Conservation (phyloP, 371 early-diverging fungal genomes). For the Dichotomocladium elegans region DNA sequence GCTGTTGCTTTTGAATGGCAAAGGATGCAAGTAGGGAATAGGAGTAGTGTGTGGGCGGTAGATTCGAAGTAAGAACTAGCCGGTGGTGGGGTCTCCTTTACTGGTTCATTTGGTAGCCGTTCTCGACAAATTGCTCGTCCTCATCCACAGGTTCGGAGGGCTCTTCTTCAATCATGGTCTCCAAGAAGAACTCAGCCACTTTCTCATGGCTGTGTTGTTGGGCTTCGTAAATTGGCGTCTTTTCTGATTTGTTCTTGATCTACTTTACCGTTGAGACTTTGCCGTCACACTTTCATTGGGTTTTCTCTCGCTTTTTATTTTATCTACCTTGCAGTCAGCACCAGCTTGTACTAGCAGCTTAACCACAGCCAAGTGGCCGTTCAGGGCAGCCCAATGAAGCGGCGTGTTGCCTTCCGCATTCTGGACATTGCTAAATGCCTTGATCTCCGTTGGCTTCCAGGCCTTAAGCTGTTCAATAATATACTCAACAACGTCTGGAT, state of each 20-base stretch:
- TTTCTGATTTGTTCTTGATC: constrained; percentile 60
- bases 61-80: too few species aligned
- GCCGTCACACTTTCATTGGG: background rate
- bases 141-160: constrained; percentile 48
- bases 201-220: constrained; percentile 62
- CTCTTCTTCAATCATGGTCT: constrained; percentile 54
- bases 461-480: constrained; percentile 40
- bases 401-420: constrained; percentile 78
- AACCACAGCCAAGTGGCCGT: constrained; percentile 71
- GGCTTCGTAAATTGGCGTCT: constrained; percentile 65
- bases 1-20: too few species aligned
- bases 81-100: background rate
- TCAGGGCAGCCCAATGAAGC: constrained; percentile 87
- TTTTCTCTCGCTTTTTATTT: constrained; percentile 1
- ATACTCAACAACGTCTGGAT: constrained; percentile 50
- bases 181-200: constrained; percentile 60
- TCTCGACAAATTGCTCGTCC: constrained; percentile 43
- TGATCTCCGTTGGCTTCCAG: constrained; percentile 15
- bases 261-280: constrained; percentile 10
- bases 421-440: constrained; percentile 46
- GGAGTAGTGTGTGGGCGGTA: too few species aligned
- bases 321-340: constrained; percentile 60
- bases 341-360: constrained; percentile 55
- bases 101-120: constrained; percentile 18
- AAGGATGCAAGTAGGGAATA: too few species aligned